A percentile compares a stretch with the other conserved stretches of the same genome.
These are phyloP conservation scores for Cercophora newfieldiana DNA, from an alignment of 495 filamentous ascomycete genomes.

Conservation along the genomic window DNA sequence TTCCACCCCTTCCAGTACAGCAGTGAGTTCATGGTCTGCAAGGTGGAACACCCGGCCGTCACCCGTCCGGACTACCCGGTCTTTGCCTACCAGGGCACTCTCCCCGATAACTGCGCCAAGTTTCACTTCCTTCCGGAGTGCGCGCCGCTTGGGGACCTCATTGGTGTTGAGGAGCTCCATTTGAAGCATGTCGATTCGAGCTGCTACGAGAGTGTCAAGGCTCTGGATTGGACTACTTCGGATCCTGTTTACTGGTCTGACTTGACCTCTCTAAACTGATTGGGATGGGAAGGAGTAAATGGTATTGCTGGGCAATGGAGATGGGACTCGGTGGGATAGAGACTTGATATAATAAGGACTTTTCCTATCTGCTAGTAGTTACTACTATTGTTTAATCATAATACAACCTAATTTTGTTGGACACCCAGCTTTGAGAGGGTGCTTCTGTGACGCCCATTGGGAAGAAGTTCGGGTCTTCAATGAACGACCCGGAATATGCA, in stretches of 20 bases:
- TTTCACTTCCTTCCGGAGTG: background rate
- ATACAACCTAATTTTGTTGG: no score
- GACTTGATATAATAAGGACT: no score
- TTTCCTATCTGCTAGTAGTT: no score
- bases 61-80: background rate
- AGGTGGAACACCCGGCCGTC: background rate
- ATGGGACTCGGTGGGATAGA: no score
- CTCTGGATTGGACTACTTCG: background rate
- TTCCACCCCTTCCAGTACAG: background rate
- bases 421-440: no score
- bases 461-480: no score
- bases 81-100: background rate
- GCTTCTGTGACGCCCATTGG: no score
- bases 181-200: background rate
- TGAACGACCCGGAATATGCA: no score
- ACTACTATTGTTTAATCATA: no score
- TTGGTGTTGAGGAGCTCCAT: background rate
- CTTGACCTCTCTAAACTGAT: no score
- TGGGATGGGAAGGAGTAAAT: no score
- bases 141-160: background rate
- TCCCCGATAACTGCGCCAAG: background rate
- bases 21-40: slow-evolving; percentile 8
- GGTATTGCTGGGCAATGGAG: no score
- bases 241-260: background rate
- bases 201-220: background rate